Evolutionary conservation across 805 yeast genomes (phyloP).

Genomic region (Teunomyces barrocoloradensis): DNA sequence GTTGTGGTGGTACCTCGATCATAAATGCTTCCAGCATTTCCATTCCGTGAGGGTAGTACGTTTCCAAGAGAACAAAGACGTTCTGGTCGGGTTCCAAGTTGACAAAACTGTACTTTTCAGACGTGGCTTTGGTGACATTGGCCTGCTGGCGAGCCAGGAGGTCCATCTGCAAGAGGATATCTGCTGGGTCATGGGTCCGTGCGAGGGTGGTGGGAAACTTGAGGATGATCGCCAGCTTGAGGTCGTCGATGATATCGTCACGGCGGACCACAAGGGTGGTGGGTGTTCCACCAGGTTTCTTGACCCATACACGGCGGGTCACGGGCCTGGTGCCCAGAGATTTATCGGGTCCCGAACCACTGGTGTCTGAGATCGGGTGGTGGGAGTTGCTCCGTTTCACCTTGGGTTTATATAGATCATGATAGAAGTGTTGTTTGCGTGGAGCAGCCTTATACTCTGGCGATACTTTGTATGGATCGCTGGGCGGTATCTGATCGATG

Average conservation of each 20-base stretch:
- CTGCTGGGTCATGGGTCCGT: constrained; percentile 65
- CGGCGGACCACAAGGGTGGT: constrained; percentile 65
- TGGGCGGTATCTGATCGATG: constrained; percentile 1
- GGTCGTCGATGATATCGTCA: constrained; percentile 74
- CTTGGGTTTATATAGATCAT: constrained; percentile 1
- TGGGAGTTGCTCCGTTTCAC: not conserved
- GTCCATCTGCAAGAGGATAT: constrained; percentile 44
- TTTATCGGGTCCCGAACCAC: not conserved
- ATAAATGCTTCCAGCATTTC: constrained; percentile 60
- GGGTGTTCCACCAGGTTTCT: constrained; percentile 51
- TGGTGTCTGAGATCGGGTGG: not conserved
- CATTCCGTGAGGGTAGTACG: constrained; percentile 68
- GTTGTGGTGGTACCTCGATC: constrained; percentile 33
- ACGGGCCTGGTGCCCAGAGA: constrained; percentile 5
- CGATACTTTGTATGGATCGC: constrained; percentile 6
- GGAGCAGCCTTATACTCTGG: constrained; percentile 5
- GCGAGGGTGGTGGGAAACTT: constrained; percentile 71
- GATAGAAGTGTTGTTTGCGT: not conserved
- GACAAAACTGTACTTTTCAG: constrained; percentile 2
- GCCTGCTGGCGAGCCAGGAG: constrained; percentile 5
- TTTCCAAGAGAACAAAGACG: constrained; percentile 58
- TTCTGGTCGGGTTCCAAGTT: constrained; percentile 58
- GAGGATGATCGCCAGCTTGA: constrained; percentile 60
- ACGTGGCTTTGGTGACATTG: not conserved
- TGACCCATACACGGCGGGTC: constrained; percentile 52